A percentile compares a stretch with the other conserved stretches of the same genome.
These are phyloP conservation scores for Hortiboletus flavorubellus DNA, from an alignment of 768 basidiomycete genomes.

Conservation along the genomic window DNA sequence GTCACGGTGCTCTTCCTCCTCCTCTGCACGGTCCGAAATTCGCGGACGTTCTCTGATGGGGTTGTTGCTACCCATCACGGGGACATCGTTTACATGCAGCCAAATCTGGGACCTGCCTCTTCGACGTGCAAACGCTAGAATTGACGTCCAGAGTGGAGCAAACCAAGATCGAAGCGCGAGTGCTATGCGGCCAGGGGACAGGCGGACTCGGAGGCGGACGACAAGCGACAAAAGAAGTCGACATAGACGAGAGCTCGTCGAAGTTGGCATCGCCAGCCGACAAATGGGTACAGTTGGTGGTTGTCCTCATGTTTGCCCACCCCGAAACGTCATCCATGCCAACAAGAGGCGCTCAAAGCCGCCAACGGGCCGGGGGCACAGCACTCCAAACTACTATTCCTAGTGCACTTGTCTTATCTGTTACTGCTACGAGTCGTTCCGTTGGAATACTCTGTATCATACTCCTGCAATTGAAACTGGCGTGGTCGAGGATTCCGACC, in stretches of 20 bases:
- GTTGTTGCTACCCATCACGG: not conserved
- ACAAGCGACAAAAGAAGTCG: constrained; percentile 5
- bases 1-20: not conserved
- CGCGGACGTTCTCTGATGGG: not conserved
- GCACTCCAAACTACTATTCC: too few species aligned
- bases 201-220: not conserved
- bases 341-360: too few species aligned
- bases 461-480: too few species aligned
- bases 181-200: not conserved
- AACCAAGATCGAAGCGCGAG: not conserved
- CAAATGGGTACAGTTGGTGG: not conserved
- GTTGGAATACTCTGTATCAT: too few species aligned
- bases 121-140: not conserved
- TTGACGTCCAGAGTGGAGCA: constrained; percentile 2
- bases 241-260: not conserved
- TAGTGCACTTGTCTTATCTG: too few species aligned
- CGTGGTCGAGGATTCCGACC: too few species aligned
- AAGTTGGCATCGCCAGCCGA: not conserved
- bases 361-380: too few species aligned
- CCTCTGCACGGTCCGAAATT: not conserved
- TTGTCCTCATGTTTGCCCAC: not conserved
- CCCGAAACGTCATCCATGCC: too few species aligned
- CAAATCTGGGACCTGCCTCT: not conserved
- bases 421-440: too few species aligned
- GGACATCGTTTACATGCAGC: not conserved